A percentile compares a stretch with the other conserved stretches of the same genome.
These are phyloP conservation scores for Trichosporon sp. DNA, from an alignment of 1,284 basidiomycete genomes.

Conservation along the genomic window DNA sequence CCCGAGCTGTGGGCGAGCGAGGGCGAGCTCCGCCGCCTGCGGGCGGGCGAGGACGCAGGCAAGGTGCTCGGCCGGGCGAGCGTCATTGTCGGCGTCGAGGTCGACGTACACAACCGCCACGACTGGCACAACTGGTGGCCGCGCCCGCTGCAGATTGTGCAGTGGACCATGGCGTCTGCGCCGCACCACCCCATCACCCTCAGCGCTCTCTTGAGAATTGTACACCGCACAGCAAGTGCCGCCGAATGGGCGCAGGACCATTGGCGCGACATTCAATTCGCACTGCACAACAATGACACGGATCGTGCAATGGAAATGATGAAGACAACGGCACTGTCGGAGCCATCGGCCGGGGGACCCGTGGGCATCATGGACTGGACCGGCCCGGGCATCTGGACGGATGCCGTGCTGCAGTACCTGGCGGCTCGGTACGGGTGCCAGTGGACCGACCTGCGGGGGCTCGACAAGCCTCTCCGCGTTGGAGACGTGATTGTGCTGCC, in stretches of 20 bases:
- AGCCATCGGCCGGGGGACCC: slow-evolving; percentile 48
- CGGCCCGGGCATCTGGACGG: slow-evolving; percentile 56
- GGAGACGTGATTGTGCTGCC: slow-evolving; percentile 56
- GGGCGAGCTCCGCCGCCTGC: slow-evolving; percentile 30
- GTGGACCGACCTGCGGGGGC: slow-evolving; percentile 52
- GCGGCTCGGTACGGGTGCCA: slow-evolving; percentile 44
- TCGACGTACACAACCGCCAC: slow-evolving; percentile 54
- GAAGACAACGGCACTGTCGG: slow-evolving; percentile 37
- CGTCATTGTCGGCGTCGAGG: slow-evolving; percentile 56
- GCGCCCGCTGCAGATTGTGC: slow-evolving; percentile 56
- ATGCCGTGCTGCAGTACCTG: slow-evolving; percentile 51
- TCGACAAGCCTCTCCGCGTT: slow-evolving; percentile 48
- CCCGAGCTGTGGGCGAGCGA: slow-evolving; percentile 35
- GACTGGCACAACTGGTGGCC: slow-evolving; percentile 58
- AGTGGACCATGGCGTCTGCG: slow-evolving; percentile 57
- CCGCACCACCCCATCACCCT: slow-evolving; percentile 52
- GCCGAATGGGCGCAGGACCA: slow-evolving; percentile 44
- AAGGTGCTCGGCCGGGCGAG: slow-evolving; percentile 45
- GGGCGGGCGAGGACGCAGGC: slow-evolving; percentile 36
- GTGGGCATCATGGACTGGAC: slow-evolving; percentile 56
- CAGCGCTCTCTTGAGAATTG: slow-evolving; percentile 45
- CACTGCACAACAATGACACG: slow-evolving; percentile 12
- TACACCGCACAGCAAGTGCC: slow-evolving; percentile 47
- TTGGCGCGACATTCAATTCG: slow-evolving; percentile 25
- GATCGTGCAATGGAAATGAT: slow-evolving; percentile 16